Evolutionary conservation across 441 rosid species (phyloP).

Genomic region (Populus hybrid): DNA sequence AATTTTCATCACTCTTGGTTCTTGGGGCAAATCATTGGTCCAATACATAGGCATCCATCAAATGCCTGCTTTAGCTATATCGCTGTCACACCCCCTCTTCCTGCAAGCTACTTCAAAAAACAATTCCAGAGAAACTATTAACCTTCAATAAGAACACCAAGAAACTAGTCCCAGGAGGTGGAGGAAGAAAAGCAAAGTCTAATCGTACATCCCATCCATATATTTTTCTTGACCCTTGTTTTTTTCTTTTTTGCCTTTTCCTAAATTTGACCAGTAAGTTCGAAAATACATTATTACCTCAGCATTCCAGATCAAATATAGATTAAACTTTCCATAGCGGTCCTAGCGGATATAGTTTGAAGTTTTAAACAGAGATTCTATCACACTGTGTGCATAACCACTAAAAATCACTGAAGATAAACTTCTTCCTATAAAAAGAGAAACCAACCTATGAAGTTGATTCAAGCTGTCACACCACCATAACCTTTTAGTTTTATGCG

Average conservation of each 20-base stretch:
- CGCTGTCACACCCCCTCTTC: neutral
- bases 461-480: neutral
- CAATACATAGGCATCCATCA: neutral
- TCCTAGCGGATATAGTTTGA: neutral
- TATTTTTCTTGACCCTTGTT: neutral
- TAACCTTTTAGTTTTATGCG: neutral
- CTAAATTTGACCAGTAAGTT: neutral
- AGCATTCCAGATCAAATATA: conserved; percentile 1
- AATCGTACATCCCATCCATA: neutral
- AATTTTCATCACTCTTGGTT: neutral
- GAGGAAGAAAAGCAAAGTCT: neutral
- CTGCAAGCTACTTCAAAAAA: neutral
- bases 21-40: neutral
- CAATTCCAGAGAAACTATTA: neutral
- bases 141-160: neutral
- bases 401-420: neutral
- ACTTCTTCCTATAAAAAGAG: neutral
- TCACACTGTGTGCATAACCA: neutral
- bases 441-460: neutral
- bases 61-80: neutral
- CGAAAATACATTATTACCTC: neutral
- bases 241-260: neutral
- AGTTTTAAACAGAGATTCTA: neutral
- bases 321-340: neutral
- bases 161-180: neutral